A percentile compares a stretch with the other conserved stretches of the same genome.
These are phyloP conservation scores for Psidium friedrichsthalianum DNA, from an alignment of 345 rosid species.

Conservation along the genomic window DNA sequence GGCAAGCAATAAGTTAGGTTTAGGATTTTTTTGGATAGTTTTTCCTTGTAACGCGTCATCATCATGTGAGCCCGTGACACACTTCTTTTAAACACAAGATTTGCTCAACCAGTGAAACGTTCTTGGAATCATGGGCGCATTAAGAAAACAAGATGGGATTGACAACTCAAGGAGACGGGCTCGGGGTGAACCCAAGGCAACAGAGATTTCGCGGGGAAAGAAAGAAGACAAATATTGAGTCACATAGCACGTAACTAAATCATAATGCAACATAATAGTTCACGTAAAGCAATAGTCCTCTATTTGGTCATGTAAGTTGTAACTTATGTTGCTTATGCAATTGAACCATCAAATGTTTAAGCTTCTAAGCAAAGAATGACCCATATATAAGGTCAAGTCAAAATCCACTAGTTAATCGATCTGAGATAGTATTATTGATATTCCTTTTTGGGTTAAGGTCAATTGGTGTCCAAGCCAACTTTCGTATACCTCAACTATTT, in stretches of 20 bases:
- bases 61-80: not conserved
- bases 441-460: not conserved
- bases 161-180: not conserved
- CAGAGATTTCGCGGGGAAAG: no score
- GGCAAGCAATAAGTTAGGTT: no score
- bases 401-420: not conserved
- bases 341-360: not conserved
- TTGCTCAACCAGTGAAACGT: not conserved
- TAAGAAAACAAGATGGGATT: not conserved
- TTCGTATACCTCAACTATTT: not conserved
- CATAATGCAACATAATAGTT: not conserved
- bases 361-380: no score
- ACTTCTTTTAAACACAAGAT: not conserved
- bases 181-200: no score
- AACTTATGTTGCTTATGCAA: not conserved
- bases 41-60: no score
- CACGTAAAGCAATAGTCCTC: not conserved
- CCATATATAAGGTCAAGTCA: not conserved
- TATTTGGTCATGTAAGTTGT: not conserved
- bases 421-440: not conserved
- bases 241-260: not conserved
- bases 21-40: no score
- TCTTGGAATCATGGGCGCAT: not conserved
- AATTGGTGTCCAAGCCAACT: not conserved
- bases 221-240: not conserved